Base-by-base conservation (phyloP, 495 filamentous ascomycete genomes). In the Podospora sp. region DNA sequence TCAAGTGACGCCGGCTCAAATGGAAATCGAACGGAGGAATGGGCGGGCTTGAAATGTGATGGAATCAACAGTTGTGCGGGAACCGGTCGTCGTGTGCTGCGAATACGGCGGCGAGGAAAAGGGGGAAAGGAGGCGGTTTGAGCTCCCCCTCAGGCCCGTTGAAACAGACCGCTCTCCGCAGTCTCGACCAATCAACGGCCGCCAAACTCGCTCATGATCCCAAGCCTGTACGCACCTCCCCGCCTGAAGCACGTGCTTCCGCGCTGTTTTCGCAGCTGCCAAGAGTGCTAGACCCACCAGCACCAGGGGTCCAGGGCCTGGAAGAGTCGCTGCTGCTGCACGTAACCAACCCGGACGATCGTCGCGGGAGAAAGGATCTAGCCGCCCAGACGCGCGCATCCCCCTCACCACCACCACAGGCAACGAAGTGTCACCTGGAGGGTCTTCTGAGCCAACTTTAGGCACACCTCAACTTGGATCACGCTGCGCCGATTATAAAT, bases 241-340 rank as follows among this genome's bases (percentile, higher is more conserved):
- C 27, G 3, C 52, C 25, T 16, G 57, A 25, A 14, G 62, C 62
- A 63, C 62, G 62, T 63, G 62, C 62, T 63, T 33, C 20, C 62
- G 62, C 49, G 62, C 27, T n/a, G 4, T 18, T 52, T 63, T 63
- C 46, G 46, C 46, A 63, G 27, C 46, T 27, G 26, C 62, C 62
- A 53, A 49, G 16, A 22, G 8, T 33, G 29, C 29, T 33, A 8
- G 29, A 33, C 29, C 29, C 29, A 33, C 22, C 14, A 25, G n/a
- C n/a, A 14, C 20, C 9, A 55, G 52, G 52, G 24, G 33, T 29
- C 29, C 25, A 60, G 58, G 18, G 16, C n/a, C 24, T 27, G 57
- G 16, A 22, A 26, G 40, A 33, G 29, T 33, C 29, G 8, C 29
- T 33, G 4, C 29, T 33, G 4, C 29, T 33, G 29, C 27, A 33